Conservation (phyloP, 1,284 basidiomycete species). For the Ustilago sp. region DNA sequence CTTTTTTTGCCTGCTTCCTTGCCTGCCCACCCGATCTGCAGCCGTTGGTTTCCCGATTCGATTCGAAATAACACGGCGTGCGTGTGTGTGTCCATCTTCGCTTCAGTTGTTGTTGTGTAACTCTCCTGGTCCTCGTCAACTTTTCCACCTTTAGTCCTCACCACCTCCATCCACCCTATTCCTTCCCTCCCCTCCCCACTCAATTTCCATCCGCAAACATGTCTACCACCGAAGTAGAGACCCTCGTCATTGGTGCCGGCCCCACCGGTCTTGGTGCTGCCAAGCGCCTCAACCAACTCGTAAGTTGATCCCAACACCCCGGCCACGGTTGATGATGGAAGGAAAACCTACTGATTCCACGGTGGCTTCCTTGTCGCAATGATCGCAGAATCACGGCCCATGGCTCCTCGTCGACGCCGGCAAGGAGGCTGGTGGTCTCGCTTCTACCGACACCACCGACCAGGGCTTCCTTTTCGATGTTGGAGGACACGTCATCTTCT, state of each 20-base stretch:
- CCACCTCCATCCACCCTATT: constrained; percentile 6
- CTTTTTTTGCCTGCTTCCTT: too few species aligned
- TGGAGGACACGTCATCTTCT: constrained; percentile 74
- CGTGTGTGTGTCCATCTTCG: neutral
- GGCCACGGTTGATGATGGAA: neutral
- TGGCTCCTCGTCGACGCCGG: constrained; percentile 72
- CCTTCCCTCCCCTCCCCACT: neutral
- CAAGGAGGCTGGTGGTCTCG: constrained; percentile 72
- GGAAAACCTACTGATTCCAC: neutral
- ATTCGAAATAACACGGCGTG: too few species aligned
- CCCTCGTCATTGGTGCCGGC: constrained; percentile 68
- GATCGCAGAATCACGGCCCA: constrained; percentile 68
- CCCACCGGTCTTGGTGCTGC: constrained; percentile 73
- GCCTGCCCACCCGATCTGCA: too few species aligned
- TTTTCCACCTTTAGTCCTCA: neutral
- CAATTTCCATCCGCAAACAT: constrained; percentile 14
- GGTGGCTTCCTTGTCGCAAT: neutral
- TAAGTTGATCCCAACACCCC: constrained; percentile 29
- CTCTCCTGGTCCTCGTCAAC: neutral
- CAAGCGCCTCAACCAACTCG: constrained; percentile 73
- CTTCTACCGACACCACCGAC: constrained; percentile 72
- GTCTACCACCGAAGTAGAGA: constrained; percentile 62
- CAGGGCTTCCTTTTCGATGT: constrained; percentile 74
- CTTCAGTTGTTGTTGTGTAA: neutral
- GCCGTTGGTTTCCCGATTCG: too few species aligned